These are phyloP conservation scores for Coemansia biformis DNA, from an alignment of 192 early-diverging fungal genomes.

Conservation along the genomic window DNA sequence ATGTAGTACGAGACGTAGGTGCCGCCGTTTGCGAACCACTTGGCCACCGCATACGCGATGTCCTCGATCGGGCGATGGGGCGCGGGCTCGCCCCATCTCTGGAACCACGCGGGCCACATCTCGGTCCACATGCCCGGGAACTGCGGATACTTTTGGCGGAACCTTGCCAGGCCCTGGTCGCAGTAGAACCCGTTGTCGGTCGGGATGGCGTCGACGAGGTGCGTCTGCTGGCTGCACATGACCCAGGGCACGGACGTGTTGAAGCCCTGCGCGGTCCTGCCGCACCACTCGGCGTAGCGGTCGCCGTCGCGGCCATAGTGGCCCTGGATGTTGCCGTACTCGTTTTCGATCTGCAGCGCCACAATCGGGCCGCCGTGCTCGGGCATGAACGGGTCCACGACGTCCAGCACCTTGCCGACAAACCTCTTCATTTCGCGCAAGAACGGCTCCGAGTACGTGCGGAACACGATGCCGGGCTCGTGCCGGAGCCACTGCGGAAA, in stretches of 20 bases:
- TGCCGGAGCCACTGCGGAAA: conserved; percentile 57
- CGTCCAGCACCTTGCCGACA: conserved; percentile 44
- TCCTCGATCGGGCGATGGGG: conserved; percentile 54
- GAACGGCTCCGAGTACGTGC: conserved; percentile 51
- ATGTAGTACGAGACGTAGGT: conserved; percentile 56
- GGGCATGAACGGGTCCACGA: conserved; percentile 35
- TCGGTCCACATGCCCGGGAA: conserved; percentile 56
- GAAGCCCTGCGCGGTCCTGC: conserved; percentile 20
- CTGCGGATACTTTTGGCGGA: conserved; percentile 28
- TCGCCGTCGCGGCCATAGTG: conserved; percentile 29
- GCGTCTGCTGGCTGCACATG: conserved; percentile 54
- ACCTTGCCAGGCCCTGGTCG: conserved; percentile 43
- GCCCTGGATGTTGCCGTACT: conserved; percentile 50
- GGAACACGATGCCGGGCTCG: conserved; percentile 47
- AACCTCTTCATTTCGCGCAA: conserved; percentile 44
- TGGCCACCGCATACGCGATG: conserved; percentile 53
- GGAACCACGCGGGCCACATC: conserved; percentile 60
- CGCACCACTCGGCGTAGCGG: conserved; percentile 41
- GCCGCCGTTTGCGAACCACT: conserved; percentile 56
- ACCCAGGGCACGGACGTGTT: conserved; percentile 57
- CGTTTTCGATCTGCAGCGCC: conserved; percentile 63
- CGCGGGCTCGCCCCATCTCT: conserved; percentile 49
- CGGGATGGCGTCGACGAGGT: conserved; percentile 34
- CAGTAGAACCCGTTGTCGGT: conserved; percentile 56
- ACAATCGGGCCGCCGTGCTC: conserved; percentile 58